Percentiles rank a stretch among this genome's conserved stretches.
Evolutionary conservation across 805 yeast genomes (phyloP).

Genomic region (Metschnikowia similis): DNA sequence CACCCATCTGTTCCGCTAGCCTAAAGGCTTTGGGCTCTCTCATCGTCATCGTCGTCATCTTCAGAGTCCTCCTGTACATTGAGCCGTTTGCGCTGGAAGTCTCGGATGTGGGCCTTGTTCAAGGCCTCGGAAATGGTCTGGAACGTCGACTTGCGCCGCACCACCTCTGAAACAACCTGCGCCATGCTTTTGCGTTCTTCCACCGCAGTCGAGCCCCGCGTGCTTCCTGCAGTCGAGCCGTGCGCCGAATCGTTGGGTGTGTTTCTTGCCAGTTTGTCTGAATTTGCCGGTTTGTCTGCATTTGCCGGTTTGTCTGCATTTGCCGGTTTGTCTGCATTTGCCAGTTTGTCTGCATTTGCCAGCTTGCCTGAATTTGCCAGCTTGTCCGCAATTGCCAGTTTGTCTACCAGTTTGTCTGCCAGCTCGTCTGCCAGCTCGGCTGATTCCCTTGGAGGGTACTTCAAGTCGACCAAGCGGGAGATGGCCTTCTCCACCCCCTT

Average conservation of each 20-base stretch:
- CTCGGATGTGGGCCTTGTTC: slow-evolving; percentile 77
- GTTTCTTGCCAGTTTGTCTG: background rate
- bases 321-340: too few relatives aligned
- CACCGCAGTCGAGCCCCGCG: slow-evolving; percentile 1
- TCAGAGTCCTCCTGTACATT: slow-evolving; percentile 25
- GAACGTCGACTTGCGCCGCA: slow-evolving; percentile 31
- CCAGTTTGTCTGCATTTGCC: too few relatives aligned
- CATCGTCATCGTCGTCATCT: slow-evolving; percentile 36
- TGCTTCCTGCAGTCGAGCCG: slow-evolving; percentile 1
- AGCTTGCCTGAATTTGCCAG: too few relatives aligned
- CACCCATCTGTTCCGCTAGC: background rate
- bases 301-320: slow-evolving; percentile 6
- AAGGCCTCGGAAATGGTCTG: slow-evolving; percentile 49
- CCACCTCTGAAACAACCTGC: slow-evolving; percentile 2
- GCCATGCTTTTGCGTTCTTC: slow-evolving; percentile 3
- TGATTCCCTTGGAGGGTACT: slow-evolving; percentile 20
- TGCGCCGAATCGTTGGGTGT: background rate
- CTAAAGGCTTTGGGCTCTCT: background rate
- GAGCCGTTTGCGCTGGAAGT: slow-evolving; percentile 66
- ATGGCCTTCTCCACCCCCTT: slow-evolving; percentile 33
- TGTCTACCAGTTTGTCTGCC: too few relatives aligned
- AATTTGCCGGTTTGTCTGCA: background rate
- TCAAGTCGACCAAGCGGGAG: slow-evolving; percentile 32
- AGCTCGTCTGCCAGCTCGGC: slow-evolving; percentile 6
- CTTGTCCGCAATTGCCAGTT: too few relatives aligned